These are phyloP conservation scores for Nectriaceae sp. DNA, from an alignment of 2,329 filamentous ascomycete genomes.

Conservation along the genomic window DNA sequence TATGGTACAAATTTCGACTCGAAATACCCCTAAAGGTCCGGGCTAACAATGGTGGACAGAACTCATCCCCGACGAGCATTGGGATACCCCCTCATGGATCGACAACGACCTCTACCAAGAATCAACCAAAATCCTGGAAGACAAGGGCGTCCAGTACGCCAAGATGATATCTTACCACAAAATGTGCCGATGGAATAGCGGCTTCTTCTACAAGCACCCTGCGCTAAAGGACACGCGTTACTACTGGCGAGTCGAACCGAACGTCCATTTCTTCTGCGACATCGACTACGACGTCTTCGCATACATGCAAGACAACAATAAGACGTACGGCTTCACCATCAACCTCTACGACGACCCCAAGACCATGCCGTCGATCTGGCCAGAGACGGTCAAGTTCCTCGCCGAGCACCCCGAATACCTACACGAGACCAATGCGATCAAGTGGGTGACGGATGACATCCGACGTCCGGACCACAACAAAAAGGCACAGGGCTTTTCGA, in stretches of 20 bases:
- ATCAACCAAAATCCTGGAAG: constrained; percentile 78
- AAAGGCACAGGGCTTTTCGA: constrained; percentile 90
- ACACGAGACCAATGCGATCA: constrained; percentile 80
- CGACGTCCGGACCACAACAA: constrained; percentile 77
- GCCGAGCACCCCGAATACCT: constrained; percentile 80
- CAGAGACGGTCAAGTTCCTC: constrained; percentile 91
- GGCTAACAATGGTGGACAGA: constrained; percentile 52
- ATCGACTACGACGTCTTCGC: constrained; percentile 98
- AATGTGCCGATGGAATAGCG: constrained; percentile 99
- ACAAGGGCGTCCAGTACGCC: constrained; percentile 88
- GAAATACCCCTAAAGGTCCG: not conserved
- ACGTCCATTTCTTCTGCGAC: constrained; percentile 99
- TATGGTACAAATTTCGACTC: constrained; percentile 61
- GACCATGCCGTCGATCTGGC: constrained; percentile 87
- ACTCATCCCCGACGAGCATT: constrained; percentile 90
- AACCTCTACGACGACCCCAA: constrained; percentile 91
- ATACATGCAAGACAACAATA: constrained; percentile 97
- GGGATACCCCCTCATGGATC: constrained; percentile 91
- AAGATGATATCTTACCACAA: constrained; percentile 90
- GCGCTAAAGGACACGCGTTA: constrained; percentile 80
- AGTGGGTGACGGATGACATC: constrained; percentile 80
- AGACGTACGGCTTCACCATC: constrained; percentile 98
- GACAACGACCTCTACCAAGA: constrained; percentile 83
- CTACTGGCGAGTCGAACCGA: constrained; percentile 98
- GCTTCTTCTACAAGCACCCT: constrained; percentile 95